Conservation (phyloP, 164 flowering plant species). For the Aristolochia californica region DNA sequence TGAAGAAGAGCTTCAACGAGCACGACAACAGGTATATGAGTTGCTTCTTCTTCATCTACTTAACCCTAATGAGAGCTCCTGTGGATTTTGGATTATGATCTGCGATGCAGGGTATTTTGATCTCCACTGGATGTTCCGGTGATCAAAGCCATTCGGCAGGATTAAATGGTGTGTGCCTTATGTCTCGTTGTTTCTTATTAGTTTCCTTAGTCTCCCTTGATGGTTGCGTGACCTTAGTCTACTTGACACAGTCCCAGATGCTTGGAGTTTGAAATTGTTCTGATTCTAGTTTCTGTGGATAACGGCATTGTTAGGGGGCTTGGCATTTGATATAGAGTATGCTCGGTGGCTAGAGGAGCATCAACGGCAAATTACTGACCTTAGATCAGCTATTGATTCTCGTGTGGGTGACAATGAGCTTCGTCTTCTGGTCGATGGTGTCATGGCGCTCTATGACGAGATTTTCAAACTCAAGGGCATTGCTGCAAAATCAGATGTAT, state of each 20-base stretch:
- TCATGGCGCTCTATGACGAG: conserved; percentile 72
- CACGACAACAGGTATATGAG: conserved; percentile 66
- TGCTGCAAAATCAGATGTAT: conserved; percentile 67
- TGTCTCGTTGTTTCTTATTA: not conserved
- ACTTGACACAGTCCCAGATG: too few species aligned
- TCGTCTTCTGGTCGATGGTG: conserved; percentile 51
- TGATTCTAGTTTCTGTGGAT: not conserved
- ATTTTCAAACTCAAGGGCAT: conserved; percentile 53
- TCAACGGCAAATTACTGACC: conserved; percentile 57
- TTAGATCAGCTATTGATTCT: conserved; percentile 61
- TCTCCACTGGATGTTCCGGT: conserved; percentile 36
- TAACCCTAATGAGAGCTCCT: not conserved
- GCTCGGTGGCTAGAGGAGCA: conserved; percentile 87
- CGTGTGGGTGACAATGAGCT: conserved; percentile 56
- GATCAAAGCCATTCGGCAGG: conserved; percentile 34
- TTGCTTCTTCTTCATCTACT: not conserved
- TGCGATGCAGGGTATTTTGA: conserved; percentile 46
- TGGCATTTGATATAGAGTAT: conserved; percentile 73
- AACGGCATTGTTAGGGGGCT: conserved; percentile 38
- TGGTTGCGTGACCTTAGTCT: too few species aligned
- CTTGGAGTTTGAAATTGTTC: not conserved
- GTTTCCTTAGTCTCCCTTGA: not conserved
- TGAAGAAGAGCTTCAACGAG: conserved; percentile 73
- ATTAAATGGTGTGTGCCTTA: conserved; percentile 44
- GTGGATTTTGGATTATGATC: not conserved